Evolutionary conservation across 768 basidiomycete species (phyloP), one percentile per base, ranked within the genome.

Genomic region (Hygrophorus pudorinus): DNA sequence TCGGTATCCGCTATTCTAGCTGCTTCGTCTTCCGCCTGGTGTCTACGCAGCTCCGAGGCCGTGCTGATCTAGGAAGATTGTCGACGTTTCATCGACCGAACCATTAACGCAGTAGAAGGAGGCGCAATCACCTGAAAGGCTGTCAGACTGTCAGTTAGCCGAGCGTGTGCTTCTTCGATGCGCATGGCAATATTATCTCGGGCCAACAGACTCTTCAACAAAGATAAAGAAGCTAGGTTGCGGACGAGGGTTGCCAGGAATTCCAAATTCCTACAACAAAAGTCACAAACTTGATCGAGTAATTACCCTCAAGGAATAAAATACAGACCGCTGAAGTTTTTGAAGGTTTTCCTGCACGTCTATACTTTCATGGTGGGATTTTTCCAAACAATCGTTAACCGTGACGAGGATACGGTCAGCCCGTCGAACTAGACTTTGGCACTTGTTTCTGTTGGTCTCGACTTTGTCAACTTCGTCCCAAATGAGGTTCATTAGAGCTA

Each of bases 381-480:
- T 17, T 7, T 37, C 8, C 36, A 37, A 37, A 37, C 36, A 37
- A 10, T 17, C 10, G 18, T 37, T 37, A 17, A 37, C 18, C 6
- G 36, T 37, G 9, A 37, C 18, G 12, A 37, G 18, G 36, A 37
- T 37, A 16, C 36, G 36, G 14, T 37, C 36, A 37, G 36, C 36
- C 8, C 36, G 36, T 37, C 36, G 36, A 37, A 17, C 36, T 10
- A 37, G 36, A 17, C 14, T 6, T 10, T 37, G 10, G 16, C 36
- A 37, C 14, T 37, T 10, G 14, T 8, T 37, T 37, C 36, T 10
- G 14, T 37, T 37, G 36, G 18, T 37, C 18, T 37, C 36, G 36
- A 37, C 36, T 16, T 37, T 37, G 8, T 37, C 36, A 37, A 37
- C 36, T 37, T 37, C 36, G 18, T 37, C 36, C 36, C 36, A 37